Conservation (phyloP, 106 monocot genomes). For the Agapanthus africanus region DNA sequence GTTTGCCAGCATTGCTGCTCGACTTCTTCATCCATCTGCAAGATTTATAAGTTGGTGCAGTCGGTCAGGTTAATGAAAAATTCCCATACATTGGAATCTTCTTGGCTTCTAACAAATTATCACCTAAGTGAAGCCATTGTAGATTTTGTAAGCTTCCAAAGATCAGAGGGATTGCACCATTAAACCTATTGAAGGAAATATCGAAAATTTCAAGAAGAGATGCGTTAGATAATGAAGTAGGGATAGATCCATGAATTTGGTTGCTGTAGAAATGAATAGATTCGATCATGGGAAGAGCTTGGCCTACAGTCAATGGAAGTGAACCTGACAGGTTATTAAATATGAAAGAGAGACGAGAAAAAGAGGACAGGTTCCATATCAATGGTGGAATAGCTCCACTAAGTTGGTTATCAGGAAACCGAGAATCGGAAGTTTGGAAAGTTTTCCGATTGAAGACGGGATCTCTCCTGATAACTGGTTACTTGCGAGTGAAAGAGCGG, state of each 20-base stretch:
- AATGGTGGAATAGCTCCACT: constrained; percentile 25
- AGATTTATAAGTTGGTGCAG: constrained; percentile 6
- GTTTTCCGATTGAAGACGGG: not conserved
- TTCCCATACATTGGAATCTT: not conserved
- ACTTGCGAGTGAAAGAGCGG: not conserved
- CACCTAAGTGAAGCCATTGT: not conserved
- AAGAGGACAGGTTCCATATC: constrained; percentile 9
- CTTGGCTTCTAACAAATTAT: constrained; percentile 4
- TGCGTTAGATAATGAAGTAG: too few species aligned
- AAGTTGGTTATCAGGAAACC: not conserved
- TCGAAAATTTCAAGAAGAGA: not conserved
- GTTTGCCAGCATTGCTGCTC: too few species aligned
- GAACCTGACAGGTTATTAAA: constrained; percentile 18
- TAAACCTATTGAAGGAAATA: not conserved
- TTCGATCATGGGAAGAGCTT: constrained; percentile 8
- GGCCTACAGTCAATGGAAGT: constrained; percentile 9
- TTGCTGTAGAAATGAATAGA: not conserved
- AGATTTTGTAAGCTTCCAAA: constrained; percentile 7
- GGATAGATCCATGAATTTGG: constrained; percentile 14
- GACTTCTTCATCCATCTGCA: not conserved
- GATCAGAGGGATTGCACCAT: constrained; percentile 8
- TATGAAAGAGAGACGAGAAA: constrained; percentile 6
- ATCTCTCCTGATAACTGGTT: constrained; percentile 22
- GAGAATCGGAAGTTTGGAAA: not conserved
- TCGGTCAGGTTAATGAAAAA: constrained; percentile 14